A percentile compares a stretch with the other conserved stretches of the same genome.
phyloP scores from a whole-genome alignment of 768 basidiomycete species.

The Suillus alpinus region DNA sequence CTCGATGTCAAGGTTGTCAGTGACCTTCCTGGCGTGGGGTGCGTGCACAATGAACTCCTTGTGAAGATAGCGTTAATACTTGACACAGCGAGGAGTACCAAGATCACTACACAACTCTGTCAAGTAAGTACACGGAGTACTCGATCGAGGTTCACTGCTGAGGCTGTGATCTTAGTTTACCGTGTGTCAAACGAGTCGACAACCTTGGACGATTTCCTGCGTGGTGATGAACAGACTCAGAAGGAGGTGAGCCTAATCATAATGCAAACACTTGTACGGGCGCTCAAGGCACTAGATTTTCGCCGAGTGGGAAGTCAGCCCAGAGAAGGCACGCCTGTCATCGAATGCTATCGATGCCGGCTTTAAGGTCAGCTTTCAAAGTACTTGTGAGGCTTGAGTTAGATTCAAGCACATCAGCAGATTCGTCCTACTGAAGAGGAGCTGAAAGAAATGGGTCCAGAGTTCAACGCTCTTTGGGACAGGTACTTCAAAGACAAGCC shows the following conservation, averaged over 20 bases:
- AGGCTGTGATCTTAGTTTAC: conserved; percentile 40
- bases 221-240: conserved; percentile 58
- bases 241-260: conserved; percentile 39
- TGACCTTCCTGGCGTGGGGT: conserved; percentile 72
- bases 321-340: conserved; percentile 64
- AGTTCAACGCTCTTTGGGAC: conserved; percentile 68
- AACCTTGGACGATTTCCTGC: conserved; percentile 69
- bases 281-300: conserved; percentile 39
- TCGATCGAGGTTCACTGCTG: background rate
- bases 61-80: background rate
- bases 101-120: conserved; percentile 71
- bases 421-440: conserved; percentile 69
- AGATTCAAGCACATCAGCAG: conserved; percentile 26
- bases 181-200: conserved; percentile 64
- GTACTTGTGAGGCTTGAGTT: background rate
- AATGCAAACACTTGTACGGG: background rate
- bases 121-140: conserved; percentile 36
- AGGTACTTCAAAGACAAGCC: conserved; percentile 77
- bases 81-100: conserved; percentile 60
- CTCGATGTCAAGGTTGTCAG: conserved; percentile 60
- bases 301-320: conserved; percentile 62
- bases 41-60: conserved; percentile 17
- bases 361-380: conserved; percentile 49
- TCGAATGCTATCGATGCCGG: conserved; percentile 76
- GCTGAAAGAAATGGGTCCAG: conserved; percentile 75